These are phyloP conservation scores for Lecanicillium sp. DNA, from an alignment of 2,329 filamentous ascomycete genomes.

Conservation along the genomic window DNA sequence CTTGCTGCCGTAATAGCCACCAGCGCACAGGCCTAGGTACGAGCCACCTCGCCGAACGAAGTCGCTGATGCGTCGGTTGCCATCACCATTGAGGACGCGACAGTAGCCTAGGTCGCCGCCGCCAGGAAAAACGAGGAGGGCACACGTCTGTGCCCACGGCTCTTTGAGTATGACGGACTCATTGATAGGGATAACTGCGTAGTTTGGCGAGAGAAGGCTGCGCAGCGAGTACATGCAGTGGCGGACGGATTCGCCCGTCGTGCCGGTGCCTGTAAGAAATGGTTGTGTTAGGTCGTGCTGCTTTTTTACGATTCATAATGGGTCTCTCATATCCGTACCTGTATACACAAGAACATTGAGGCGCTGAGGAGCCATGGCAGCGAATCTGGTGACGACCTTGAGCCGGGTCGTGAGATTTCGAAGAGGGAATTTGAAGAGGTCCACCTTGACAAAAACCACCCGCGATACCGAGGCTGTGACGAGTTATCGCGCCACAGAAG, in stretches of 20 bases:
- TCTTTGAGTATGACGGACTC: slow-evolving; percentile 78
- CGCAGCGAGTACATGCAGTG: slow-evolving; percentile 85
- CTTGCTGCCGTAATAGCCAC: slow-evolving; percentile 79
- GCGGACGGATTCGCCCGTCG: slow-evolving; percentile 78
- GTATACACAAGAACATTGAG: slow-evolving; percentile 93
- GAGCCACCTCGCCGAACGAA: slow-evolving; percentile 79
- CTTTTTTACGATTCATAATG: background rate
- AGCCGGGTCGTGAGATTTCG: slow-evolving; percentile 4
- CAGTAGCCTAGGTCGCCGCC: slow-evolving; percentile 94
- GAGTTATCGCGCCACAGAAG: too few relatives aligned
- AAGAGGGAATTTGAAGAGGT: slow-evolving; percentile 5
- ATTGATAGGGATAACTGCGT: slow-evolving; percentile 82
- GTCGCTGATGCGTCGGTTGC: slow-evolving; percentile 75
- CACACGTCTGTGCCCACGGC: slow-evolving; percentile 82
- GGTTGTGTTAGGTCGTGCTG: too few relatives aligned
- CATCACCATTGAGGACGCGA: slow-evolving; percentile 75
- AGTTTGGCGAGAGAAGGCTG: slow-evolving; percentile 78
- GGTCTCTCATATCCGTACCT: slow-evolving; percentile 39
- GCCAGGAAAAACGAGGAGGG: slow-evolving; percentile 83
- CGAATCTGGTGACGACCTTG: slow-evolving; percentile 6
- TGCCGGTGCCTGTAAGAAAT: slow-evolving; percentile 67
- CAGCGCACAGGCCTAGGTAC: slow-evolving; percentile 89
- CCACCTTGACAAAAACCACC: slow-evolving; percentile 3
- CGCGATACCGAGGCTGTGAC: too few relatives aligned
- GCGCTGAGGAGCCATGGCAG: slow-evolving; percentile 55